Base-by-base conservation (phyloP, 306 rosid genomes). In the Sicyos baderoa region DNA sequence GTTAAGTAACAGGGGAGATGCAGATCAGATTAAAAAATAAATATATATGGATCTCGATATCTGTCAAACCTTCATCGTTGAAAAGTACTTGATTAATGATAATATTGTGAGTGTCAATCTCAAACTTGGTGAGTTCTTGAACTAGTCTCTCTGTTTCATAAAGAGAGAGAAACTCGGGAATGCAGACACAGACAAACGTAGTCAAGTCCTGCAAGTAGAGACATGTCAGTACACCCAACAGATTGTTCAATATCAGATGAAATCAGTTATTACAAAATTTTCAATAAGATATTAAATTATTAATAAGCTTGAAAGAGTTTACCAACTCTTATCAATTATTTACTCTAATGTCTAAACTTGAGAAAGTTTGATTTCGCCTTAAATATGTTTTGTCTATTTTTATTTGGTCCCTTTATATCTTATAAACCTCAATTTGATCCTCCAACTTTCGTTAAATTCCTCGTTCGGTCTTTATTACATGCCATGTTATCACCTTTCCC, bases 111-210 rank as follows among this genome's bases (percentile, higher is more conserved):
- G 99, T 88, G 79, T 94, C 99, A 9, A 94, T 94, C 90, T 94
- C 99, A 57, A 94, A 94, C 81, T 85, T 94, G 22, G 97, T 55
- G 54, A 94, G 95, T 68, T 94, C 96, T 84, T 94, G 99, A 73
- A 94, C 99, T 74, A 94, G 72, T 85, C 99, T 88, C 88, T 94
- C 97, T 1, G 99, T 94, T 84, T 94, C 99, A 63, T 94, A 94
- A 55, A 94, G 94, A 40, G 99, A 88, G 56, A 94, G 96, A 79
- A 94, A 94, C 82, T 94, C 99, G 1, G 99, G 99, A 80, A 94
- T 94, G 85, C 99, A 94, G 74, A 94, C 99, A 76, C 99, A 94
- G 68, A 94, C 75, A 55, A 94, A 94, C 18, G 99, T 94, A 58
- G 99, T 94, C 96, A 90, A 66, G 78, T 94, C 99, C 99, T 94